Base-by-base conservation (phyloP, 306 rosid species). In the Betula pendula region DNA sequence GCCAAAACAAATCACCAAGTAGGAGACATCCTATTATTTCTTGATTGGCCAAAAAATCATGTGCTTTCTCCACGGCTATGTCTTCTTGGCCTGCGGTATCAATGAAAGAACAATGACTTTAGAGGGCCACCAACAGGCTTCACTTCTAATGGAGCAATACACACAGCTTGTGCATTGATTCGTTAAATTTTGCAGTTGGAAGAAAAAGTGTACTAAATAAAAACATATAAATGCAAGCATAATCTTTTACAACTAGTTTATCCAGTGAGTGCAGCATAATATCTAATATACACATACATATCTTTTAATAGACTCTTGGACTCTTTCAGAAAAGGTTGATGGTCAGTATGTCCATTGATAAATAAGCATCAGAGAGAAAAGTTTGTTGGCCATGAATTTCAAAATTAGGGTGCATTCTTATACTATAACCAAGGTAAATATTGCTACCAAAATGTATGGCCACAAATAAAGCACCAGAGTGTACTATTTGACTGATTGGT, bases 21-120 rank as follows among this genome's bases (percentile, higher is more conserved):
- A 52, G 65, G 20, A 45, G 63, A 78, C 53, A 77, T 68, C 47
- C 68, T 71, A 71, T 56, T 20, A 77, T 49, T 83, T 73, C 75
- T 75, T 25, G 74, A 72, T 56, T 80, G 73, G 78, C 58, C 56
- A 75, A 74, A 71, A 48, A 48, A 70, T 69, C 49, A 56, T 27
- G 33, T 65, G 63, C 29, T 65, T 31, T 50, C 44, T 70, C 76
- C 76, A 68, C n/a, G 52, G 86, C 80, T 83, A 95, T 47, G 90
- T 20, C 81, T 89, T 90, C 81, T 85, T 92, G 78, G 97, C 93
- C 98, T 92, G 93, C 84, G 82, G 75, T 40, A 85, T 43, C 71
- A 65, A 47, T 66, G 75, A 62, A 74, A 47, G 13, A 77, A 62
- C 51, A 24, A 58, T 74, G 49, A 75, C 66, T 53, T 71, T 45